These are phyloP conservation scores for Colletotrichum sp. DNA, from an alignment of 2,329 filamentous ascomycete species.

Conservation along the genomic window DNA sequence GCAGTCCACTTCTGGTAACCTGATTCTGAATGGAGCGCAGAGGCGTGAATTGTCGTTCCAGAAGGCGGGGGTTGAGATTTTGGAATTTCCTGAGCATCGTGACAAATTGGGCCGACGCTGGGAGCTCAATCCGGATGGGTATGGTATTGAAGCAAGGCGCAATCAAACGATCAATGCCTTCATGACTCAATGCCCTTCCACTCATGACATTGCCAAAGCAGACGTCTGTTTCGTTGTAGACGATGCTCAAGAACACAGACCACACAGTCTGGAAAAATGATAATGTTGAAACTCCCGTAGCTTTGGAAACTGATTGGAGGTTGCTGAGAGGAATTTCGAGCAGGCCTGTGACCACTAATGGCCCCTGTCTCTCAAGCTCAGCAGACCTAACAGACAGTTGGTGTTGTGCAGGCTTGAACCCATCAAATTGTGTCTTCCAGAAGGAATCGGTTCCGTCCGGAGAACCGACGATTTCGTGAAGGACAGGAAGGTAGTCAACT, in stretches of 20 bases:
- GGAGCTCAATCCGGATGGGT: constrained; percentile 67
- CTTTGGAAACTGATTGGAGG: constrained; percentile 54
- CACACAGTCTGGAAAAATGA: constrained; percentile 76
- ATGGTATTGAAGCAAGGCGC: constrained; percentile 93
- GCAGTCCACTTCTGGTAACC: constrained; percentile 44
- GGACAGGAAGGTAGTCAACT: constrained; percentile 66
- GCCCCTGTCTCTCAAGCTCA: not conserved
- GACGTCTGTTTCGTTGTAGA: constrained; percentile 65
- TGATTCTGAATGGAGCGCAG: constrained; percentile 71
- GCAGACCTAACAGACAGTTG: not conserved
- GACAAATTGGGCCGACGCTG: constrained; percentile 50
- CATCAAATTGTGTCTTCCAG: constrained; percentile 65
- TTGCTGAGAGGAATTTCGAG: constrained; percentile 39
- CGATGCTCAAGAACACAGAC: constrained; percentile 65
- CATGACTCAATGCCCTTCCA: constrained; percentile 71
- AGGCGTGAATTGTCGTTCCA: constrained; percentile 77
- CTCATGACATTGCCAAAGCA: constrained; percentile 90
- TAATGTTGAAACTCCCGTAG: constrained; percentile 65
- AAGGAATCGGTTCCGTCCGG: constrained; percentile 61
- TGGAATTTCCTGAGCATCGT: constrained; percentile 68
- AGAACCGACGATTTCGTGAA: constrained; percentile 60
- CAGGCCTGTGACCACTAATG: not conserved
- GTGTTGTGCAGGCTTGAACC: constrained; percentile 43
- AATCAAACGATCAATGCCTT: constrained; percentile 73
- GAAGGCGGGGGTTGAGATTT: constrained; percentile 60